Percentiles rank a stretch among this genome's conserved stretches.
phyloP scores from a whole-genome alignment of 202 grass and related monocot species.

The Panicum virgatum region DNA sequence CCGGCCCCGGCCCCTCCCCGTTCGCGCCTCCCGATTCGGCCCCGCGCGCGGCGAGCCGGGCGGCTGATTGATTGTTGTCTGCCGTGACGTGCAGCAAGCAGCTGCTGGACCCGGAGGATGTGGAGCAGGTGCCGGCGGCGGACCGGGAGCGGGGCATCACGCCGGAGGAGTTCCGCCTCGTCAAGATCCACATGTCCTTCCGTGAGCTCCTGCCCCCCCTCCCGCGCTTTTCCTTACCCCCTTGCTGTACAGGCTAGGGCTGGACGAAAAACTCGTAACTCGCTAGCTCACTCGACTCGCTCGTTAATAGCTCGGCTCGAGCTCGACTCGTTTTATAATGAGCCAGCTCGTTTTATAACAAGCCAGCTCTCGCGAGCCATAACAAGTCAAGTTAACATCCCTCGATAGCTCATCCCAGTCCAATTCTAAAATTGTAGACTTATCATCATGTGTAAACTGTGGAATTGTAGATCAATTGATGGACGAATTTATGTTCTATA shows the following conservation, averaged over 20 bases:
- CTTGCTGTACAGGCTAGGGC: neutral
- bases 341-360: no score
- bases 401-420: no score
- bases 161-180: conserved; percentile 79
- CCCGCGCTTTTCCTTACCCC: neutral
- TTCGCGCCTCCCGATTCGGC: conserved; percentile 12
- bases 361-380: no score
- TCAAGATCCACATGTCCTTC: conserved; percentile 97
- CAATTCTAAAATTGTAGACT: no score
- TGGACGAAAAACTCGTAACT: no score
- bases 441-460: no score
- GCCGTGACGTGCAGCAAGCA: conserved; percentile 62
- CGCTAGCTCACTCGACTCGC: no score
- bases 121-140: conserved; percentile 64
- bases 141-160: conserved; percentile 92
- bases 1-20: neutral
- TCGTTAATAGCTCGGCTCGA: no score
- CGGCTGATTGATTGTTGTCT: conserved; percentile 27
- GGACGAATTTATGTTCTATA: no score
- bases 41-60: conserved; percentile 10
- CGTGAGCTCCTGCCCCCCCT: conserved; percentile 47
- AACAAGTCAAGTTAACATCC: no score
- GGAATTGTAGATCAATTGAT: no score
- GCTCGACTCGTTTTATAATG: no score
- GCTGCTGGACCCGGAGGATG: conserved; percentile 77